Evolutionary conservation across 2,329 filamentous ascomycete species (phyloP).

Genomic region (Colletotrichum chrysophilum): DNA sequence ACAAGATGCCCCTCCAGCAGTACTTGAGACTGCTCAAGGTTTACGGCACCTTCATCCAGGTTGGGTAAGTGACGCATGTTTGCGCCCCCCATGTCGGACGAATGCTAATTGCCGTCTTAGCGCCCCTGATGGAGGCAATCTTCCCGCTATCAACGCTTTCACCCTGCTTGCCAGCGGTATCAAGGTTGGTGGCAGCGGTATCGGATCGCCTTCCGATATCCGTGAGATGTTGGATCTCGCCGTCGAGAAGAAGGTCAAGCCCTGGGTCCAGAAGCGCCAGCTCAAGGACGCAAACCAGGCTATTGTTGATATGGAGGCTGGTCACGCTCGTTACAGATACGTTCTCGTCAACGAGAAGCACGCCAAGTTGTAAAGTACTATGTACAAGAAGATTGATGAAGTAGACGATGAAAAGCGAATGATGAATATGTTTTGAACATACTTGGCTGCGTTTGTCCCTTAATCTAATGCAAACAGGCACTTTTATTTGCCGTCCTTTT

Average conservation of each 20-base stretch:
- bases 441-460: background rate
- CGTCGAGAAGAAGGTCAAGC: constrained; percentile 56
- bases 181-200: constrained; percentile 45
- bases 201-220: constrained; percentile 53
- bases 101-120: background rate
- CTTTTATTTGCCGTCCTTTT: rapidly evolving
- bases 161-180: constrained; percentile 60
- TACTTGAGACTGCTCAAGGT: constrained; percentile 59
- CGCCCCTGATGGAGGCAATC: constrained; percentile 56
- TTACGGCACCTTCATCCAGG: constrained; percentile 27
- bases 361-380: background rate
- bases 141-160: constrained; percentile 50
- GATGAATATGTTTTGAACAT: background rate
- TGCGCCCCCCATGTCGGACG: background rate
- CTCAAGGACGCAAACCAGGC: constrained; percentile 58
- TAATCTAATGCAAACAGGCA: background rate
- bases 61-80: constrained; percentile 19
- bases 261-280: constrained; percentile 56
- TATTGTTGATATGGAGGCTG: constrained; percentile 57
- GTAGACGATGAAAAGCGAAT: background rate
- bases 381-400: background rate
- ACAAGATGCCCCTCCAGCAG: constrained; percentile 51
- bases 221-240: constrained; percentile 61
- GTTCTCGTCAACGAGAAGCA: constrained; percentile 43
- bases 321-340: constrained; percentile 51